These are phyloP conservation scores for Sechiopsis laciniata DNA, from an alignment of 306 rosid genomes.

Conservation along the genomic window DNA sequence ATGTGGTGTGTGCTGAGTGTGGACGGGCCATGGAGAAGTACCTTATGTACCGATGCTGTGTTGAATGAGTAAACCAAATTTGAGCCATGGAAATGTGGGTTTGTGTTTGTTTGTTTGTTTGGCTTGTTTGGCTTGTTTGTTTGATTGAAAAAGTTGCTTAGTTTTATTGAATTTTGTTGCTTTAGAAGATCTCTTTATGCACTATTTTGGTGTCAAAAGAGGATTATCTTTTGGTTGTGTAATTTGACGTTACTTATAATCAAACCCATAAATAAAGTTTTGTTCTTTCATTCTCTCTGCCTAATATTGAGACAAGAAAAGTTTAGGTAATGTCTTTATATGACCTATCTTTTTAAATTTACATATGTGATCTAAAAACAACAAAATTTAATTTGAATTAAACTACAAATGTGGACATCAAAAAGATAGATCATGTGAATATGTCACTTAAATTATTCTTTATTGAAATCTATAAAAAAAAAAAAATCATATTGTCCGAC, in stretches of 20 bases:
- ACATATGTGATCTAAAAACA: too few relatives aligned
- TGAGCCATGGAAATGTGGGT: too few relatives aligned
- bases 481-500: too few relatives aligned
- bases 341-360: too few relatives aligned
- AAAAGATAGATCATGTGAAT: too few relatives aligned
- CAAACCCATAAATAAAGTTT: not conserved
- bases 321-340: too few relatives aligned
- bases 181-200: not conserved
- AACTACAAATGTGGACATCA: too few relatives aligned
- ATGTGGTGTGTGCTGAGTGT: constrained; percentile 75
- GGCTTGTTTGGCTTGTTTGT: too few relatives aligned
- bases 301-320: not conserved
- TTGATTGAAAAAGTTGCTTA: not conserved
- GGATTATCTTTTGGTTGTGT: constrained; percentile 1
- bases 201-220: not conserved
- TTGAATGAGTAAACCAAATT: constrained; percentile 9
- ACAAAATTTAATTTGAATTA: too few relatives aligned
- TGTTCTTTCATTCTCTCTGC: not conserved
- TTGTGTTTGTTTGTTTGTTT: not conserved
- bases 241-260: not conserved
- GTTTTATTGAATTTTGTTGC: not conserved
- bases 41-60: constrained; percentile 85
- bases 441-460: too few relatives aligned
- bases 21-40: constrained; percentile 82
- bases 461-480: too few relatives aligned